Evolutionary conservation across 352 stramenopile genomes (phyloP).

Genomic region (Pythium brachiatum): DNA sequence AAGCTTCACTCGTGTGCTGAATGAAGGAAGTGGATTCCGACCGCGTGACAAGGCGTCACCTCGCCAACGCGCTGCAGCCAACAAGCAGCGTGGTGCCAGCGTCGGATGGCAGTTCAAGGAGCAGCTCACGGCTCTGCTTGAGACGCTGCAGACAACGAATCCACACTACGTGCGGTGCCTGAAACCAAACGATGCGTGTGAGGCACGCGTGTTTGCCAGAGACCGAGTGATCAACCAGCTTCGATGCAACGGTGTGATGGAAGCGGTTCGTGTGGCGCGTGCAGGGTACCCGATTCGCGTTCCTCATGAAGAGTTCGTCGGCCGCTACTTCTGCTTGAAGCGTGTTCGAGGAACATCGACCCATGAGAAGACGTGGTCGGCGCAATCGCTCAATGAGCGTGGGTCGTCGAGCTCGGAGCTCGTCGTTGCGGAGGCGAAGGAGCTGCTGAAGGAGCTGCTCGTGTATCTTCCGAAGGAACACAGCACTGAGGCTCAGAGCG

Average conservation of each 20-base stretch:
- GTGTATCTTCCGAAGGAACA: slow-evolving; percentile 88
- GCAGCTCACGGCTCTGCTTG: slow-evolving; percentile 68
- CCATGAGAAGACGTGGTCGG: slow-evolving; percentile 32
- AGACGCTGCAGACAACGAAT: slow-evolving; percentile 68
- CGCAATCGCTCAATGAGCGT: slow-evolving; percentile 45
- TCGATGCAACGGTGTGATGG: slow-evolving; percentile 81
- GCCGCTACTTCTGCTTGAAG: slow-evolving; percentile 73
- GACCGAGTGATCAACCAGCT: slow-evolving; percentile 85
- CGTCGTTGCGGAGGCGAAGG: slow-evolving; percentile 53
- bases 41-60: slow-evolving; percentile 51
- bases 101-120: slow-evolving; percentile 88
- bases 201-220: slow-evolving; percentile 52
- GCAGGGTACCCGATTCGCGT: slow-evolving; percentile 83
- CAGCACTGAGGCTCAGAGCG: slow-evolving; percentile 72
- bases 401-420: slow-evolving; percentile 39
- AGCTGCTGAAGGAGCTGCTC: slow-evolving; percentile 85
- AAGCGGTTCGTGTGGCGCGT: slow-evolving; percentile 82
- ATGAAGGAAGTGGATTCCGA: slow-evolving; percentile 56
- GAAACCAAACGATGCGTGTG: slow-evolving; percentile 85
- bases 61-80: slow-evolving; percentile 48
- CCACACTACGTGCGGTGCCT: slow-evolving; percentile 89
- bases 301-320: slow-evolving; percentile 68
- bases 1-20: slow-evolving; percentile 72
- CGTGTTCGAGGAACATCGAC: slow-evolving; percentile 41
- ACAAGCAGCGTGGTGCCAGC: slow-evolving; percentile 70